A percentile compares a stretch with the other conserved stretches of the same genome.
These are phyloP conservation scores for Gentiana straminea DNA, from an alignment of 257 asterid species.

Conservation along the genomic window DNA sequence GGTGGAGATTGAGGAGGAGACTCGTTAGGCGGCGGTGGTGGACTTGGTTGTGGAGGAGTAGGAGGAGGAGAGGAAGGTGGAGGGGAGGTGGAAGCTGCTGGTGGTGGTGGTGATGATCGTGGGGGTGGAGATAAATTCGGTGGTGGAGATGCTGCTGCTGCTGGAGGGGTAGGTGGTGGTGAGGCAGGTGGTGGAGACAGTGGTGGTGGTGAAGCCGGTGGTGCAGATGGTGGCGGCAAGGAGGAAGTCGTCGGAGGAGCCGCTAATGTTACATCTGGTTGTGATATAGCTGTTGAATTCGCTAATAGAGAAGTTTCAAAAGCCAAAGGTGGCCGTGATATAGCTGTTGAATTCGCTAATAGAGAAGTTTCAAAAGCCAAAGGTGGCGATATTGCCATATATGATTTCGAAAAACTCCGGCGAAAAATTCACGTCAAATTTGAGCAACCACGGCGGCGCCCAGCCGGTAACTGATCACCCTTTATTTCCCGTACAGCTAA, in stretches of 20 bases:
- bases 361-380: too few relatives aligned
- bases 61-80: constrained; percentile 12
- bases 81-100: not conserved
- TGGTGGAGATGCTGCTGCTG: constrained; percentile 10
- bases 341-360: too few relatives aligned
- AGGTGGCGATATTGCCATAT: too few relatives aligned
- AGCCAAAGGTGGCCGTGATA: too few relatives aligned
- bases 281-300: too few relatives aligned
- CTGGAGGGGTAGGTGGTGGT: not conserved
- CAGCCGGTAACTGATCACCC: constrained; percentile 17
- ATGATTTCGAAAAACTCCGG: constrained; percentile 4
- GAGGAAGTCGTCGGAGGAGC: not conserved
- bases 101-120: not conserved
- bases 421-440: not conserved
- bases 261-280: not conserved
- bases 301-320: too few relatives aligned
- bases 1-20: constrained; percentile 5
- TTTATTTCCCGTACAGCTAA: constrained; percentile 1
- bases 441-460: not conserved
- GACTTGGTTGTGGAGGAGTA: constrained; percentile 10
- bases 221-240: not conserved
- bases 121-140: constrained; percentile 11
- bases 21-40: constrained; percentile 8
- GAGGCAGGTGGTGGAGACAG: constrained; percentile 12
- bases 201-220: not conserved